Evolutionary conservation across 2,329 filamentous ascomycete genomes (phyloP).

Genomic region (Neopestalotiopsis sp.): DNA sequence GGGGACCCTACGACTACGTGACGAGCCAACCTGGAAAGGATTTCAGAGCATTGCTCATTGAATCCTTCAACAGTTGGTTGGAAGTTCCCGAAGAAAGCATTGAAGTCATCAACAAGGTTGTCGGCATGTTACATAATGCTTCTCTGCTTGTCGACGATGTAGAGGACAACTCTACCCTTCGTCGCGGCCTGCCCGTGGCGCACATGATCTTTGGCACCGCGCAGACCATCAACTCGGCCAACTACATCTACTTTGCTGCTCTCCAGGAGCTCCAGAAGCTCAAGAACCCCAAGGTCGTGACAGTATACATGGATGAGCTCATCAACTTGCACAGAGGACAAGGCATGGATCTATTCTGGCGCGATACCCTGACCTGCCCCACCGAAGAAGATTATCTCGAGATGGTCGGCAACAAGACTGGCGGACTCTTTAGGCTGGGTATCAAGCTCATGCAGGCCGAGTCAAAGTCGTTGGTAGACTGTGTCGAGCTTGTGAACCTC

Average conservation of each 20-base stretch:
- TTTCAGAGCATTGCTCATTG: slow-evolving; percentile 79
- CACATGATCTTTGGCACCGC: slow-evolving; percentile 85
- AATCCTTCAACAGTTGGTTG: slow-evolving; percentile 81
- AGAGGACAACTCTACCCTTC: slow-evolving; percentile 78
- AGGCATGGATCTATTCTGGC: slow-evolving; percentile 91
- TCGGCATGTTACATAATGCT: slow-evolving; percentile 86
- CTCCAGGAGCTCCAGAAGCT: slow-evolving; percentile 77
- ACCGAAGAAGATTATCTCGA: slow-evolving; percentile 91
- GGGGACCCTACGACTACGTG: slow-evolving; percentile 82
- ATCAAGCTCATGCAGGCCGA: slow-evolving; percentile 90
- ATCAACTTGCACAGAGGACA: slow-evolving; percentile 85
- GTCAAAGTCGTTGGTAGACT: slow-evolving; percentile 63
- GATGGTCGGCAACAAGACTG: slow-evolving; percentile 92
- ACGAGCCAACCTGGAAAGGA: slow-evolving; percentile 82
- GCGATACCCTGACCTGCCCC: slow-evolving; percentile 82
- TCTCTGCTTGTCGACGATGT: slow-evolving; percentile 87
- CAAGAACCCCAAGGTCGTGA: slow-evolving; percentile 68
- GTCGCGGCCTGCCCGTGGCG: slow-evolving; percentile 80
- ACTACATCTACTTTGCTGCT: slow-evolving; percentile 86
- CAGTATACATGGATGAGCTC: slow-evolving; percentile 81
- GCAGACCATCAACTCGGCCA: slow-evolving; percentile 89
- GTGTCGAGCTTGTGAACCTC: slow-evolving; percentile 82
- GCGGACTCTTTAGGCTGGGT: slow-evolving; percentile 81
- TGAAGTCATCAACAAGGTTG: slow-evolving; percentile 76
- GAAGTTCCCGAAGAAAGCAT: slow-evolving; percentile 74